Percentiles rank a stretch among this genome's conserved stretches.
Evolutionary conservation across 352 stramenopile species (phyloP).

Genomic region (Pythium dissimile): DNA sequence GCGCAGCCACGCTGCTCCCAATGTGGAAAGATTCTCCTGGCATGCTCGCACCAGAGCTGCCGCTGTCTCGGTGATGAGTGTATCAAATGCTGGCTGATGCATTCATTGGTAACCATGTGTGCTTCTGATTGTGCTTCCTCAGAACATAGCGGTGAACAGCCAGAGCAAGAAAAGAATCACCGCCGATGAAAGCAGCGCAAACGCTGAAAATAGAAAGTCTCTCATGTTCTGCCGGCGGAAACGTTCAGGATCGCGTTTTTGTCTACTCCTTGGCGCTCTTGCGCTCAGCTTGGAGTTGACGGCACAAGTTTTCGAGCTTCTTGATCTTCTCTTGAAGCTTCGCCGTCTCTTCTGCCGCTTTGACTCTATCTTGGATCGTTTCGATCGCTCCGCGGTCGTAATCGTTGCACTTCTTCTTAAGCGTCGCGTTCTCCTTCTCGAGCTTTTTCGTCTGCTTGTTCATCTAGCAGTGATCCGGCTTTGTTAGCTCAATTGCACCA

Average conservation of each 20-base stretch:
- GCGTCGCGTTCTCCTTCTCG: constrained; percentile 78
- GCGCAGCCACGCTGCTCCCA: too few relatives aligned
- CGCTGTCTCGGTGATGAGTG: background rate
- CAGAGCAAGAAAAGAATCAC: constrained; percentile 7
- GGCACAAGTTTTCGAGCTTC: constrained; percentile 80
- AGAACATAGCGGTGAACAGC: background rate
- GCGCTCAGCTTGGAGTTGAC: constrained; percentile 76
- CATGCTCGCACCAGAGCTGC: too few relatives aligned
- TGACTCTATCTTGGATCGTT: constrained; percentile 71
- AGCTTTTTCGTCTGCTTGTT: constrained; percentile 83
- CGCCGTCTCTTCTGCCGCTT: constrained; percentile 51
- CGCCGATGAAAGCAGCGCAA: constrained; percentile 8
- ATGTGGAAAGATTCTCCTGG: too few relatives aligned
- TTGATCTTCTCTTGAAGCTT: constrained; percentile 80
- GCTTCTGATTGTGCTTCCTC: background rate
- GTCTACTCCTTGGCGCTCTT: constrained; percentile 32
- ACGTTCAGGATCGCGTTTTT: background rate
- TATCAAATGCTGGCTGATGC: background rate
- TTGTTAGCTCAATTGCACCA: too few relatives aligned
- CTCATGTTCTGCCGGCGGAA: background rate
- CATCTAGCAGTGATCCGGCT: too few relatives aligned
- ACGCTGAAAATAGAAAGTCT: constrained; percentile 18
- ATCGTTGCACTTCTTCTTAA: constrained; percentile 79
- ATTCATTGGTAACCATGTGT: background rate
- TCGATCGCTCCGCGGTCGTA: constrained; percentile 79